Conservation (phyloP, 495 filamentous ascomycete species). For the Aspergillus cristatus region DNA sequence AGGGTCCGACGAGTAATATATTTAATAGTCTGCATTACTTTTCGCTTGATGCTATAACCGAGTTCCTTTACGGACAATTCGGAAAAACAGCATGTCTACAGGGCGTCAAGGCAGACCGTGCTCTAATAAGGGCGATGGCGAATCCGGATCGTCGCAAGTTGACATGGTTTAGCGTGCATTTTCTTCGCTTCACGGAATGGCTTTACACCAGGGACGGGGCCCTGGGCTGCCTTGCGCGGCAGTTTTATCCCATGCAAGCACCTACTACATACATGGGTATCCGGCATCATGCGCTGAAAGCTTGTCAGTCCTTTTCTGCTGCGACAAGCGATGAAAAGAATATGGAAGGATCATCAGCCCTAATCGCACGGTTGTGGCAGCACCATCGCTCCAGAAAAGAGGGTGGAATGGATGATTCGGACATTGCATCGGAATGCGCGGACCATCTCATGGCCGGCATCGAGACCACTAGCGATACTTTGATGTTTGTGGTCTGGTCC, state of each 20-base stretch:
- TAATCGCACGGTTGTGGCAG: no score
- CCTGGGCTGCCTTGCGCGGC: constrained; percentile 10
- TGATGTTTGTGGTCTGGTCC: constrained; percentile 27
- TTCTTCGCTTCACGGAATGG: constrained; percentile 23
- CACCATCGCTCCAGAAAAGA: no score
- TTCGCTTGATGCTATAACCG: constrained; percentile 31
- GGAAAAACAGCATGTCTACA: constrained; percentile 16
- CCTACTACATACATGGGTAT: constrained; percentile 29
- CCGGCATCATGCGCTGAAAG: constrained; percentile 15
- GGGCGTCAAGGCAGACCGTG: constrained; percentile 11
- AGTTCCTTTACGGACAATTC: constrained; percentile 21
- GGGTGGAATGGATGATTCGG: constrained; percentile 9
- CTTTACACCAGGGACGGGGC: constrained; percentile 18
- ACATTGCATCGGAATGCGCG: constrained; percentile 22
- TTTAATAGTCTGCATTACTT: constrained; percentile 31
- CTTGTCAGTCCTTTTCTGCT: constrained; percentile 10
- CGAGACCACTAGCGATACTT: constrained; percentile 21
- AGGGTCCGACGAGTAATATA: constrained; percentile 16
- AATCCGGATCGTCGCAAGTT: constrained; percentile 19
- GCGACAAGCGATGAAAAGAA: no score
- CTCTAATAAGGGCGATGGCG: constrained; percentile 22
- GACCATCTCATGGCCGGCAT: constrained; percentile 23
- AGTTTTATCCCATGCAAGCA: constrained; percentile 22
- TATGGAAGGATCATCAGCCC: no score
- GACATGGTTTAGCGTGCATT: constrained; percentile 26